phyloP scores from a whole-genome alignment of 306 rosid genomes.

The Dryas drummondii region DNA sequence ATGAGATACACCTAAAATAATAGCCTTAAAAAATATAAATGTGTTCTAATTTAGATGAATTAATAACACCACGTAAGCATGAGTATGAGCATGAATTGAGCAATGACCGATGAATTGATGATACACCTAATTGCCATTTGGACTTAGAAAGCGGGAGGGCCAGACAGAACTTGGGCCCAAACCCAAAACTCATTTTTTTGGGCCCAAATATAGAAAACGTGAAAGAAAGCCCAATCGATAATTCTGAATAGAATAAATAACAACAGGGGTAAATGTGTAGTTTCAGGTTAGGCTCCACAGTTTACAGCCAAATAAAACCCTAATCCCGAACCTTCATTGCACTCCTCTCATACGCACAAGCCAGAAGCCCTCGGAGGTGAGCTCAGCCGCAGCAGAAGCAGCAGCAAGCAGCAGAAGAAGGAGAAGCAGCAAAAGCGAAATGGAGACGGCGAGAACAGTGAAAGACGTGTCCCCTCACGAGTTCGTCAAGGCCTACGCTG shows the following conservation, averaged over 20 bases:
- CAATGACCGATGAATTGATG: no score
- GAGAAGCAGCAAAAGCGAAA: background rate
- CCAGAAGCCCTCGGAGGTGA: constrained; percentile 1
- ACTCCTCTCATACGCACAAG: constrained; percentile 5
- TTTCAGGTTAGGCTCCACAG: background rate
- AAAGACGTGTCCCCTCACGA: constrained; percentile 75
- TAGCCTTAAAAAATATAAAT: no score
- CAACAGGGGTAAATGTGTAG: background rate
- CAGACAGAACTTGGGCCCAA: background rate
- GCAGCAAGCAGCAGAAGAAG: background rate
- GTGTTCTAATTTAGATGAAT: no score
- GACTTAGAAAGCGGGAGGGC: no score
- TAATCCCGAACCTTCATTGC: background rate
- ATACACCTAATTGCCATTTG: no score
- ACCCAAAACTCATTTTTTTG: background rate
- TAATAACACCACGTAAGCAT: no score
- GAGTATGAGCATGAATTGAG: no score
- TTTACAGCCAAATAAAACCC: constrained; percentile 2
- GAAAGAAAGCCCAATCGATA: background rate
- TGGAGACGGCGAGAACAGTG: constrained; percentile 56
- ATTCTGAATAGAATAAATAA: background rate
- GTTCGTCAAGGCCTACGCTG: constrained; percentile 71
- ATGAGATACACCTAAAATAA: no score
- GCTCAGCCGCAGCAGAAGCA: constrained; percentile 11
- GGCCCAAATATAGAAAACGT: background rate